These are phyloP conservation scores for Blepharisma stoltei DNA, from an alignment of 73 alveolate genomes.

Conservation along the genomic window DNA sequence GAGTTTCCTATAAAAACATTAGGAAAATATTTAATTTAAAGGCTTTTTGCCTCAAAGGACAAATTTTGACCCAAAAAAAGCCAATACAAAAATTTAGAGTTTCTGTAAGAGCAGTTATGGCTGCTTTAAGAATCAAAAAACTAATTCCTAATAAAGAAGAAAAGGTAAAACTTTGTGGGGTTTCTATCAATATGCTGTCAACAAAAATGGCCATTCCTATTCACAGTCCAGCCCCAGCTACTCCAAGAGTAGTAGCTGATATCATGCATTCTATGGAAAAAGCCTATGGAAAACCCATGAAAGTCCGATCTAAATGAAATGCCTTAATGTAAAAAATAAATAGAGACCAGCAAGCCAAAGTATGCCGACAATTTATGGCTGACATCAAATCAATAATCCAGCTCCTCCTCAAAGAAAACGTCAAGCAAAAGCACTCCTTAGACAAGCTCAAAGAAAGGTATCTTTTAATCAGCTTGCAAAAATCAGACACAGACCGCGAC, in stretches of 20 bases:
- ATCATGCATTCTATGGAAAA: background rate
- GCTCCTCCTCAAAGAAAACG: constrained; percentile 6
- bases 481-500: background rate
- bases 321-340: background rate
- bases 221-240: background rate
- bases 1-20: too few species aligned
- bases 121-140: background rate
- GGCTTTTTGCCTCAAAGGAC: too few species aligned
- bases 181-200: background rate
- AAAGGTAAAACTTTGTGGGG: background rate
- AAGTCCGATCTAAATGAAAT: background rate
- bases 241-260: background rate
- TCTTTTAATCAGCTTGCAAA: background rate
- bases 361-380: background rate
- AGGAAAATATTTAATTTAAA: too few species aligned
- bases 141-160: background rate
- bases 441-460: background rate
- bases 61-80: too few species aligned
- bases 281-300: background rate
- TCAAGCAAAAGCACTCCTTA: constrained; percentile 2
- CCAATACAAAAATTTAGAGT: background rate
- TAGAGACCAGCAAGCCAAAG: background rate
- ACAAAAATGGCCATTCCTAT: background rate
- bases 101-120: background rate
- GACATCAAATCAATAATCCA: background rate